Conservation (phyloP, 352 stramenopile species). For the Thraustochytrium sp. region DNA sequence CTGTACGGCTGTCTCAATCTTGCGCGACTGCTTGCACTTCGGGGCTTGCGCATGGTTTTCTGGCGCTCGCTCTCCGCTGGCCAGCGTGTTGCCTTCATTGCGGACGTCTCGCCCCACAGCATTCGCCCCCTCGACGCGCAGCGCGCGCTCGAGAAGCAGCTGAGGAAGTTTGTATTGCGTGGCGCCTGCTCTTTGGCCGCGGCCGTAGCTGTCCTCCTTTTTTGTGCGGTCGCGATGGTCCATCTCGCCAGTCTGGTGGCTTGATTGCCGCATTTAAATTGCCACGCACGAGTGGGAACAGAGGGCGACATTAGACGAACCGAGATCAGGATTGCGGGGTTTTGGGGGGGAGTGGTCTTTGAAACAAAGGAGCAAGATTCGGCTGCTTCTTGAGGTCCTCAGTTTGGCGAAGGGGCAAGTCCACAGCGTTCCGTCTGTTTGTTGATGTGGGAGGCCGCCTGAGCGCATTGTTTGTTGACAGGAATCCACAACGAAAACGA, state of each 20-base stretch:
- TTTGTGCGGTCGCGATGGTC: background rate
- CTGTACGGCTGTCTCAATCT: background rate
- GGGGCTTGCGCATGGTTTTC: background rate
- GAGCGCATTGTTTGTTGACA: too few species aligned
- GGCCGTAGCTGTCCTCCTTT: background rate
- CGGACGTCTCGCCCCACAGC: background rate
- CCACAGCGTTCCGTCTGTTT: too few species aligned
- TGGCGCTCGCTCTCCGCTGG: background rate
- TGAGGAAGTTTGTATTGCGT: background rate
- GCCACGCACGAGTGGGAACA: too few species aligned
- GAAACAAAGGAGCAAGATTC: too few species aligned
- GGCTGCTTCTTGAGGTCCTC: too few species aligned
- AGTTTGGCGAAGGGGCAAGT: too few species aligned
- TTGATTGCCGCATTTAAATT: too few species aligned
- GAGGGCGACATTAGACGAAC: too few species aligned
- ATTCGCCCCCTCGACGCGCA: background rate
- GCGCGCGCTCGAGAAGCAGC: background rate
- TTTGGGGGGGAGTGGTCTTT: too few species aligned
- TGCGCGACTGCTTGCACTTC: background rate
- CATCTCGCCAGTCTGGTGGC: background rate
- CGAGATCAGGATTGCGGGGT: too few species aligned
- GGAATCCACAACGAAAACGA: too few species aligned
- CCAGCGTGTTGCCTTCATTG: background rate
- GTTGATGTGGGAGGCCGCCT: too few species aligned
- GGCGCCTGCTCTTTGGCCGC: background rate